Evolutionary conservation across 306 rosid species (phyloP).

Genomic region (Rubus idaeus): DNA sequence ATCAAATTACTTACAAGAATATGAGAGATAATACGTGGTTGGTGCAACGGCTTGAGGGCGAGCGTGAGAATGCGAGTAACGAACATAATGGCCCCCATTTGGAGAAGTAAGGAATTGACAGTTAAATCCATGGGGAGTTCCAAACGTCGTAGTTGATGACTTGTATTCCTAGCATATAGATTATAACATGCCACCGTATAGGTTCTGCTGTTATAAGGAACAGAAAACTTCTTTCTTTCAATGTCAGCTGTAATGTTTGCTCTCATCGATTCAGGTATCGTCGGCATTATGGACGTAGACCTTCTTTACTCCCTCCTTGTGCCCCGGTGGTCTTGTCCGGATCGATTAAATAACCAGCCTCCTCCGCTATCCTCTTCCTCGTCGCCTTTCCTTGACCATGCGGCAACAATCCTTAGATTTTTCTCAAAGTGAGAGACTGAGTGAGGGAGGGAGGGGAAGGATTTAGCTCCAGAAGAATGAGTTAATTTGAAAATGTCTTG

Average conservation of each 20-base stretch:
- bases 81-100: constrained; percentile 26
- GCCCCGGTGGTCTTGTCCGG: background rate
- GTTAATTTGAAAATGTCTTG: background rate
- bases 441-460: too few species aligned
- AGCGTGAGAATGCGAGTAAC: constrained; percentile 22
- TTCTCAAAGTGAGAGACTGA: background rate
- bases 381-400: background rate
- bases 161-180: background rate
- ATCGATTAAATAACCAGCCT: background rate
- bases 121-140: background rate
- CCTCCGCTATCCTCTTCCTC: background rate
- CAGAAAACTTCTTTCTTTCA: background rate
- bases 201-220: background rate
- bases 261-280: background rate
- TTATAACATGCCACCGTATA: background rate
- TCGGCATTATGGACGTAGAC: background rate
- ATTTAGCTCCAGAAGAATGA: background rate
- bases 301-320: background rate
- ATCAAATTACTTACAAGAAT: constrained; percentile 10
- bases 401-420: background rate
- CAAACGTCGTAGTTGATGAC: background rate
- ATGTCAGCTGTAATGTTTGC: background rate
- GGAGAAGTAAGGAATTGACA: constrained; percentile 23
- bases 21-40: constrained; percentile 31
- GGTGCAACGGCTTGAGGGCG: constrained; percentile 28